Conservation (phyloP, 1,284 basidiomycete species). For the Grifola frondosa region DNA sequence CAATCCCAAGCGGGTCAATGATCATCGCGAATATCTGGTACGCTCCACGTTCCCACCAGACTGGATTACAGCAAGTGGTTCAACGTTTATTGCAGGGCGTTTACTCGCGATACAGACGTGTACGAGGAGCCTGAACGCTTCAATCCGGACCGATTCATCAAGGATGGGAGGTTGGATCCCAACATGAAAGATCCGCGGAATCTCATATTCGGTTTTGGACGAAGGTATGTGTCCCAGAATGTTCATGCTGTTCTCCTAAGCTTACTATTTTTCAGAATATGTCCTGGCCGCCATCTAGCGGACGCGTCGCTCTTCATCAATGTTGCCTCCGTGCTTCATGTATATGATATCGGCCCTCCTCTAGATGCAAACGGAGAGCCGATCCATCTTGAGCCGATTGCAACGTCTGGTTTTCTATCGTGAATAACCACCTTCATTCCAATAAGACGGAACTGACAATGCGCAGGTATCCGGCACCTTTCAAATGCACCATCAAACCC, state of each 20-base stretch:
- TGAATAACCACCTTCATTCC: background rate
- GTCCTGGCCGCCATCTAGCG: slow-evolving; percentile 17
- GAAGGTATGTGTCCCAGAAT: slow-evolving; percentile 15
- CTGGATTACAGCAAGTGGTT: background rate
- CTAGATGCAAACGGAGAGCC: slow-evolving; percentile 8
- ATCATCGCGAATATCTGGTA: slow-evolving; percentile 17
- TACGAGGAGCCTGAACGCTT: slow-evolving; percentile 19
- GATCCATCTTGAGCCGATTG: slow-evolving; percentile 7
- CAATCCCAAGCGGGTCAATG: slow-evolving; percentile 13
- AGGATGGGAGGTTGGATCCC: slow-evolving; percentile 11
- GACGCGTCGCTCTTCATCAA: slow-evolving; percentile 20
- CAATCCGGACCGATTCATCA: slow-evolving; percentile 18
- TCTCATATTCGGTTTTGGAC: slow-evolving; percentile 32
- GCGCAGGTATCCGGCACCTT: slow-evolving; percentile 13
- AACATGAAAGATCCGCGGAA: slow-evolving; percentile 8
- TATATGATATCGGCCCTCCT: slow-evolving; percentile 18
- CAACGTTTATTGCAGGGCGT: slow-evolving; percentile 12
- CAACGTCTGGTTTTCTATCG: slow-evolving; percentile 17
- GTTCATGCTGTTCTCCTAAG: background rate
- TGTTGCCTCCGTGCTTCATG: slow-evolving; percentile 17
- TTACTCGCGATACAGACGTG: slow-evolving; percentile 24
- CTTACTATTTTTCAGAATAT: slow-evolving; percentile 8
- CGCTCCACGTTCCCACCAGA: background rate
- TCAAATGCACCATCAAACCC: slow-evolving; percentile 17
- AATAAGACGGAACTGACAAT: no score